These are phyloP conservation scores for Leucosporidium yakuticum DNA, from an alignment of 768 basidiomycete genomes.

Conservation along the genomic window DNA sequence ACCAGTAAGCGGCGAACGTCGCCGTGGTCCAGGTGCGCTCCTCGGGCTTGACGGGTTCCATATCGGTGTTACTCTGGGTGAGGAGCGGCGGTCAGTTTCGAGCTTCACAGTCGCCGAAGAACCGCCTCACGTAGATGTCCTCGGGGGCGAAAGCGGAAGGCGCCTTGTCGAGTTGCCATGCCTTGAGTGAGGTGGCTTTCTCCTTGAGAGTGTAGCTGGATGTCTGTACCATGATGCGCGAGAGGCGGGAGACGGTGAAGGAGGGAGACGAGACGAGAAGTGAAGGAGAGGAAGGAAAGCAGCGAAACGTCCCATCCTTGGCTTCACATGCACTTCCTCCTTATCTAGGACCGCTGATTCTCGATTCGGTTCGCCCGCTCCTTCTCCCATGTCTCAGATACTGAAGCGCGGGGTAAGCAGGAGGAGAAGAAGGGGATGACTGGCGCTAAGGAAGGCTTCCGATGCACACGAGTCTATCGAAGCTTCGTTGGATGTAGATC, in stretches of 20 bases:
- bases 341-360: too few relatives aligned
- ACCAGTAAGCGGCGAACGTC: neutral
- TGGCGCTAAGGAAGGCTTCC: too few relatives aligned
- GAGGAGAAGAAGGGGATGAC: too few relatives aligned
- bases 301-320: neutral
- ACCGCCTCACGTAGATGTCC: neutral
- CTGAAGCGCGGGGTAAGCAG: too few relatives aligned
- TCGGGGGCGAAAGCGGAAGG: neutral
- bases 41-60: constrained; percentile 8
- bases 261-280: neutral
- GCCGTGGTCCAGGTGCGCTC: constrained; percentile 1
- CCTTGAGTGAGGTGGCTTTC: constrained; percentile 1
- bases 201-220: neutral
- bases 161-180: neutral
- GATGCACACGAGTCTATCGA: too few relatives aligned
- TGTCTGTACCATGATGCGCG: neutral
- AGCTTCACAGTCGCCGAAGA: neutral
- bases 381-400: too few relatives aligned
- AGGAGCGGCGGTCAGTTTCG: neutral
- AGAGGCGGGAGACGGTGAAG: neutral
- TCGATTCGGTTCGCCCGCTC: too few relatives aligned
- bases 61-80: constrained; percentile 1
- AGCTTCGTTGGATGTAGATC: too few relatives aligned
- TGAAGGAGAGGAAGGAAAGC: neutral
- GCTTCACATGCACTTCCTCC: too few relatives aligned